Base-by-base conservation (phyloP, 2,329 filamentous ascomycete genomes). In the Botryotinia calthae region DNA sequence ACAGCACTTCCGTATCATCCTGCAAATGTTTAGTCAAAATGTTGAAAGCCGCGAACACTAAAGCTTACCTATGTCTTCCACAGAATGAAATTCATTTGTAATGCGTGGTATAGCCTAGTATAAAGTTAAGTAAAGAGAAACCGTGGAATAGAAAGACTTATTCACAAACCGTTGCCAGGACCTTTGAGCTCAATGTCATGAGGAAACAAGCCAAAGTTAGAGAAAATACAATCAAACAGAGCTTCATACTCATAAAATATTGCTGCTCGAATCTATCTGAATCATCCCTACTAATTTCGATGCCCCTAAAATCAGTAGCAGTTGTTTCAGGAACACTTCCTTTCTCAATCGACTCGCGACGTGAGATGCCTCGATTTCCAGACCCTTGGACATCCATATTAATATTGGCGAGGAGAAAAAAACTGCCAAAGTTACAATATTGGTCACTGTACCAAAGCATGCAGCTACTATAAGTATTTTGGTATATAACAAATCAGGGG, bases 1-100 rank as follows among this genome's bases (percentile, higher is more conserved):
- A 44, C 44, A 28, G 42, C 62, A 64, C 62, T 64, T 64, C 62
- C 62, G 16, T 64, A 44, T 22, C 34, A 64, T 28, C 37, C 62
- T 40, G 6, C 9, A 22, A 34, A 59, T 10, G 8, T 3, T 59
- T 34, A 34, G 56, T 22, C 31, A 0, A 12, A 9, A 25, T 7
- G 34, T 7, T 16, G 48, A 54, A 54, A 1, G 18, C 34, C 4
- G 2, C 20, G 28, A 20, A 16, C 18, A 34, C 18, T 5, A 7
- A 3, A 34, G 20, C 31, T 34, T 22, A n/a, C 22, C 34, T 25
- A 61, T 61, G 4, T 59, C 56, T 34, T 59, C 31, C 4, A 59
- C 56, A 59, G 28, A 59, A 22, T 34, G 31, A 18, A 37, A 61
- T 1, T 37, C 22, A 40, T 9, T 61, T 37, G 34, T 61, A 16